phyloP scores from a whole-genome alignment of 345 rosid genomes.

The Brassica carinata region DNA sequence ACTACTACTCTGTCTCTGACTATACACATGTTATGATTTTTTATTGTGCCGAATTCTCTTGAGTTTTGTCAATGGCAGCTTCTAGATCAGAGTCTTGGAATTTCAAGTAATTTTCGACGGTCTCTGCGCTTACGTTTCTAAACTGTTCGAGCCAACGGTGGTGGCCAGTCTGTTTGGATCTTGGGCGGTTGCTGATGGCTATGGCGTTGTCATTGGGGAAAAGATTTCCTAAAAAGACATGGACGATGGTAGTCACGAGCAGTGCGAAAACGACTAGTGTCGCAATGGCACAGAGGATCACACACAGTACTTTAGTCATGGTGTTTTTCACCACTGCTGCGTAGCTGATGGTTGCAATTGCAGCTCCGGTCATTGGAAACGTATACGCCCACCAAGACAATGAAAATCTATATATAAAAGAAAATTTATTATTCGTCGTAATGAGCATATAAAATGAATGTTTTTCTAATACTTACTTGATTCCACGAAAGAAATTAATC shows the following conservation, averaged over 20 bases:
- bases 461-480: conserved; percentile 45
- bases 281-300: background rate
- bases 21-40: background rate
- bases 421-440: background rate
- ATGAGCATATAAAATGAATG: background rate
- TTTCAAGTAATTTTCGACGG: background rate
- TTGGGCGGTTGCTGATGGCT: conserved; percentile 1
- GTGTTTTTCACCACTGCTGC: background rate
- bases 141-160: background rate
- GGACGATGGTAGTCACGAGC: background rate
- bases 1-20: background rate
- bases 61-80: background rate
- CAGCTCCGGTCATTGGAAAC: background rate
- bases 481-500: conserved; percentile 71
- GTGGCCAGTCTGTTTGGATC: background rate
- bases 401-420: background rate
- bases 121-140: background rate
- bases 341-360: background rate
- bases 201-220: background rate
- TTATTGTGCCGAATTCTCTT: background rate
- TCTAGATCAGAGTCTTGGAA: background rate
- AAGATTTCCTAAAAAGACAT: background rate
- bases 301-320: background rate
- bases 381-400: conserved; percentile 7
- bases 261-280: background rate